phyloP scores from a whole-genome alignment of 768 basidiomycete genomes.

The Mycena kentingensis region DNA sequence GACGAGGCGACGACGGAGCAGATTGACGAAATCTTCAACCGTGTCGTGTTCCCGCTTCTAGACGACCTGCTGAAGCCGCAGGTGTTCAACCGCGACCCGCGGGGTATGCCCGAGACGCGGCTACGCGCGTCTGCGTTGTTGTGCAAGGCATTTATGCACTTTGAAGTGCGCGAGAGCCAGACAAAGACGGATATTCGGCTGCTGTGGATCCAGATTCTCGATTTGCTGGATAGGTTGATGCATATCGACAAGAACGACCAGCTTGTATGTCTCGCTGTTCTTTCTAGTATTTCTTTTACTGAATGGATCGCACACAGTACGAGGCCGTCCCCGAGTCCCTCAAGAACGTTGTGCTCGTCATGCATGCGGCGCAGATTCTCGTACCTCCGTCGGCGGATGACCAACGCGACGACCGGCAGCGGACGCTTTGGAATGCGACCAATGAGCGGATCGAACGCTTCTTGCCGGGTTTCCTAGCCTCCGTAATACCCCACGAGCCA shows the following conservation, averaged over 20 bases:
- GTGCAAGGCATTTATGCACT: conserved; percentile 95
- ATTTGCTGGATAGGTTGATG: conserved; percentile 88
- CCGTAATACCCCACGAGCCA: conserved; percentile 54
- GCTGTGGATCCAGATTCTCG: conserved; percentile 88
- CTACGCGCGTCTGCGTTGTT: conserved; percentile 85
- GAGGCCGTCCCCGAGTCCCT: conserved; percentile 96
- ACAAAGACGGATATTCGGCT: conserved; percentile 63
- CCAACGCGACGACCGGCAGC: conserved; percentile 58
- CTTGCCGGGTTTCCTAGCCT: conserved; percentile 84
- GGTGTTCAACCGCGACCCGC: conserved; percentile 73
- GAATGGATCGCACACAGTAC: conserved; percentile 51
- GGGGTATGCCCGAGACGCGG: conserved; percentile 90
- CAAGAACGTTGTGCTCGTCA: conserved; percentile 94
- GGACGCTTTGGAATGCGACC: conserved; percentile 81
- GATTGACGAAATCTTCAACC: conserved; percentile 84
- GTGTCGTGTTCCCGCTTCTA: conserved; percentile 86
- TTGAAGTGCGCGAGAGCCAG: conserved; percentile 72
- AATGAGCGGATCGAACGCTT: conserved; percentile 88
- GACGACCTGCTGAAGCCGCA: conserved; percentile 90
- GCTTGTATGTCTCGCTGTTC: conserved; percentile 56
- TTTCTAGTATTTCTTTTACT: not conserved
- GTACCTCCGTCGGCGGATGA: conserved; percentile 61
- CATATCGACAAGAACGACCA: conserved; percentile 82
- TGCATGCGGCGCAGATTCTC: conserved; percentile 87
- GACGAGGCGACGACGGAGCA: conserved; percentile 60